Conservation (phyloP, 306 rosid genomes). For the barrel medic (Medicago truncatula) region DNA sequence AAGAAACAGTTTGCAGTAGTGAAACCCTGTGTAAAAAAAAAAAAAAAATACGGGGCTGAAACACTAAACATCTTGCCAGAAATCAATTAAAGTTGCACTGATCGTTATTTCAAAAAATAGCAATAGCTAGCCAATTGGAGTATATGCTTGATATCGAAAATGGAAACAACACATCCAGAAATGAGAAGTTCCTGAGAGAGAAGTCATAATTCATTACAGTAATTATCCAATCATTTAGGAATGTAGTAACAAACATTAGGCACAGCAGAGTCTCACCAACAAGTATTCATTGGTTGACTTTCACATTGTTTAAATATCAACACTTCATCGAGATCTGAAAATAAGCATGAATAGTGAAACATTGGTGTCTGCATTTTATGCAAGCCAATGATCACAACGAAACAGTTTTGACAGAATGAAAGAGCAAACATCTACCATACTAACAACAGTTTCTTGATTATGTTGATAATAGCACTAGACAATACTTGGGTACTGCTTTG, state of each 20-base stretch:
- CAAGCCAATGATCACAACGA: conserved; percentile 46
- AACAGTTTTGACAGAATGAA: conserved; percentile 40
- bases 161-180: not conserved
- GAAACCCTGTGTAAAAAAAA: too few relatives aligned
- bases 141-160: conserved; percentile 5
- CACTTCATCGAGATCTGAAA: conserved; percentile 44
- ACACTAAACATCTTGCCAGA: not conserved
- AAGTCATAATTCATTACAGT: conserved; percentile 26
- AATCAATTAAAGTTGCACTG: not conserved
- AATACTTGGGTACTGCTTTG: conserved; percentile 86
- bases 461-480: conserved; percentile 55
- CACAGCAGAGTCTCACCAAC: conserved; percentile 42
- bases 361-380: conserved; percentile 42
- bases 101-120: not conserved
- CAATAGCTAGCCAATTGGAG: not conserved
- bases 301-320: conserved; percentile 46
- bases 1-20: too few relatives aligned
- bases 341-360: conserved; percentile 42
- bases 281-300: conserved; percentile 44
- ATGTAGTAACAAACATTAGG: conserved; percentile 37
- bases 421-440: conserved; percentile 51
- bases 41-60: too few relatives aligned
- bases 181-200: conserved; percentile 11
- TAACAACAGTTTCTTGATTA: conserved; percentile 40
- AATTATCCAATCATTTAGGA: conserved; percentile 33